phyloP scores from a whole-genome alignment of 2,329 filamentous ascomycete genomes.

The Fusarium armeniacum region DNA sequence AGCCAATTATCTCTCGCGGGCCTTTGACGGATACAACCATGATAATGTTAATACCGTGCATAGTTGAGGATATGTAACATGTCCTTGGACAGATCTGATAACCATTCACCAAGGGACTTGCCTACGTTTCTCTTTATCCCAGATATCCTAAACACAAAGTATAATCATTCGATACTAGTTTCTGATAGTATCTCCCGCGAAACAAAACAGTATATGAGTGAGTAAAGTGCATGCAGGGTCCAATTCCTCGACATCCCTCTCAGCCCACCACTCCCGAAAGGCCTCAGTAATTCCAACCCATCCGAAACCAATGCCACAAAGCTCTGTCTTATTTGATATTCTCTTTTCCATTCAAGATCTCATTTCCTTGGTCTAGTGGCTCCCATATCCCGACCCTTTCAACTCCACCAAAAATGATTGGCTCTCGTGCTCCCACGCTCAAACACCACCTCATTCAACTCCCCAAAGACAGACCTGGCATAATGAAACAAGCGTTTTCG shows the following conservation, averaged over 20 bases:
- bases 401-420: slow-evolving; percentile 31
- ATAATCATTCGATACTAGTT: not conserved
- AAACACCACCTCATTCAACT: slow-evolving; percentile 35
- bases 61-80: not conserved
- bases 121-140: not conserved
- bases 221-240: slow-evolving; percentile 31
- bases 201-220: slow-evolving; percentile 33
- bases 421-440: slow-evolving; percentile 26
- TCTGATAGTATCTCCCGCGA: not conserved
- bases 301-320: not conserved
- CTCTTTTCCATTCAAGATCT: not conserved
- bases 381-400: not conserved
- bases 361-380: slow-evolving; percentile 2
- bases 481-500: slow-evolving; percentile 38
- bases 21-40: not conserved
- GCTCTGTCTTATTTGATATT: not conserved
- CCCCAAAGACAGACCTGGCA: slow-evolving; percentile 14
- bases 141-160: fast-evolving
- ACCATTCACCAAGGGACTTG: not conserved
- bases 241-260: slow-evolving; percentile 8
- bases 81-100: not conserved
- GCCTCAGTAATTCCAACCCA: slow-evolving; percentile 4
- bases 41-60: slow-evolving; percentile 5
- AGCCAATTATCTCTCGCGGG: no score
- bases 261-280: slow-evolving; percentile 7